These are phyloP conservation scores for Phytopythium montanum DNA, from an alignment of 352 stramenopile genomes.

Conservation along the genomic window DNA sequence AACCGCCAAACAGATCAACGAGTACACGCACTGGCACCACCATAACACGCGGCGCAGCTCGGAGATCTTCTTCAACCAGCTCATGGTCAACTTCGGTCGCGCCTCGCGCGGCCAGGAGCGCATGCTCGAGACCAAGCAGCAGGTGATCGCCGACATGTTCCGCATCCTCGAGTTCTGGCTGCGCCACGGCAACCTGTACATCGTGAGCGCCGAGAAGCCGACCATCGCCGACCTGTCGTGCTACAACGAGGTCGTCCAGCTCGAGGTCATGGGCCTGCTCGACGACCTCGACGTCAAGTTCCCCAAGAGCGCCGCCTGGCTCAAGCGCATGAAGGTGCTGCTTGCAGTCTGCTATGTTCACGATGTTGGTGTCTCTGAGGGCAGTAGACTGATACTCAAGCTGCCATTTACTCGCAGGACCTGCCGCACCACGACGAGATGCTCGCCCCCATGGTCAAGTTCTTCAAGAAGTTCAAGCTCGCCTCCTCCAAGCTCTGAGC, in stretches of 20 bases:
- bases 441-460: constrained; percentile 58
- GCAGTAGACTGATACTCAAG: not conserved
- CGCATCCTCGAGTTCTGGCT: constrained; percentile 72
- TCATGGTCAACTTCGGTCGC: constrained; percentile 53
- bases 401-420: constrained; percentile 20
- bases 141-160: constrained; percentile 53
- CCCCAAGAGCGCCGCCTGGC: constrained; percentile 46
- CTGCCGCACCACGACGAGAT: constrained; percentile 62
- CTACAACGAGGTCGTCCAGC: constrained; percentile 75
- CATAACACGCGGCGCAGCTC: constrained; percentile 58
- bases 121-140: constrained; percentile 43
- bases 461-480: constrained; percentile 70
- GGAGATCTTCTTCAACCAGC: constrained; percentile 60
- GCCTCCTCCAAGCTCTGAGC: constrained; percentile 35
- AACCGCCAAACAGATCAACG: constrained; percentile 46
- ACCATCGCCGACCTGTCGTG: constrained; percentile 69
- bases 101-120: constrained; percentile 41
- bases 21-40: constrained; percentile 83
- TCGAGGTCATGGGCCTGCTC: constrained; percentile 65
- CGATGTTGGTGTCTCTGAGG: constrained; percentile 1
- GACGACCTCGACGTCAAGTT: constrained; percentile 42
- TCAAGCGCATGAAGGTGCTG: constrained; percentile 72
- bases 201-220: constrained; percentile 52
- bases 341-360: not conserved
- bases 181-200: constrained; percentile 48